Evolutionary conservation across 1,139 yeast species (phyloP).

Genomic region (Saccharomycopsis hybrid): DNA sequence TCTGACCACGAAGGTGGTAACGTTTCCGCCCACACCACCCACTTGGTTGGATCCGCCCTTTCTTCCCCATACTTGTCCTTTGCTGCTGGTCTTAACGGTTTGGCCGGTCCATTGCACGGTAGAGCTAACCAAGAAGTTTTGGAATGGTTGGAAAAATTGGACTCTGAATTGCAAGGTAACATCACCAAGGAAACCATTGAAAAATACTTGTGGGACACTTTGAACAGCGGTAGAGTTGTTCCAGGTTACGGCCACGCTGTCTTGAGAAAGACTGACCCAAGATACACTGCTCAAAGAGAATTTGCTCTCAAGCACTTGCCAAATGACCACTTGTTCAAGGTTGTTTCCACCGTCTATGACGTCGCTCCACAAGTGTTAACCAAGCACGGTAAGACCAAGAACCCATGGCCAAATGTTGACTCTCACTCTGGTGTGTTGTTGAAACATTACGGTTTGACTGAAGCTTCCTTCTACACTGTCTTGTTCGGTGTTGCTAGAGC

Average conservation of each 20-base stretch:
- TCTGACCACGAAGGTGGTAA: constrained; percentile 99
- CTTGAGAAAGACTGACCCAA: constrained; percentile 93
- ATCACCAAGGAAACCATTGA: constrained; percentile 71
- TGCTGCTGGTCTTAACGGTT: constrained; percentile 93
- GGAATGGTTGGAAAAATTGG: constrained; percentile 84
- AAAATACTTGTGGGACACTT: constrained; percentile 85
- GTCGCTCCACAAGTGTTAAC: constrained; percentile 94
- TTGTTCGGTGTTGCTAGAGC: constrained; percentile 98
- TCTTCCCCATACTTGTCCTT: constrained; percentile 89
- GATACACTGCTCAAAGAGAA: constrained; percentile 96
- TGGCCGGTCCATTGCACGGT: constrained; percentile 98
- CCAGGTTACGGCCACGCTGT: constrained; percentile 99
- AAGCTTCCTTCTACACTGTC: constrained; percentile 95
- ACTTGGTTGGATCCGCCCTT: constrained; percentile 92
- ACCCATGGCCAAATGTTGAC: constrained; percentile 99
- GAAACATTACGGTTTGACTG: constrained; percentile 95
- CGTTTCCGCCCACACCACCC: constrained; percentile 96
- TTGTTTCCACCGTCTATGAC: constrained; percentile 85
- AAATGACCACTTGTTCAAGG: constrained; percentile 85
- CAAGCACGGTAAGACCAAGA: constrained; percentile 96
- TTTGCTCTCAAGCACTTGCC: constrained; percentile 97
- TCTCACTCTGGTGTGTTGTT: constrained; percentile 95
- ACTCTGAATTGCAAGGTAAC: constrained; percentile 66
- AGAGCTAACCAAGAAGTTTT: constrained; percentile 98
- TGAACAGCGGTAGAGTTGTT: constrained; percentile 88